Evolutionary conservation across 805 yeast species (phyloP).

Genomic region (Torulaspora quercuum): DNA sequence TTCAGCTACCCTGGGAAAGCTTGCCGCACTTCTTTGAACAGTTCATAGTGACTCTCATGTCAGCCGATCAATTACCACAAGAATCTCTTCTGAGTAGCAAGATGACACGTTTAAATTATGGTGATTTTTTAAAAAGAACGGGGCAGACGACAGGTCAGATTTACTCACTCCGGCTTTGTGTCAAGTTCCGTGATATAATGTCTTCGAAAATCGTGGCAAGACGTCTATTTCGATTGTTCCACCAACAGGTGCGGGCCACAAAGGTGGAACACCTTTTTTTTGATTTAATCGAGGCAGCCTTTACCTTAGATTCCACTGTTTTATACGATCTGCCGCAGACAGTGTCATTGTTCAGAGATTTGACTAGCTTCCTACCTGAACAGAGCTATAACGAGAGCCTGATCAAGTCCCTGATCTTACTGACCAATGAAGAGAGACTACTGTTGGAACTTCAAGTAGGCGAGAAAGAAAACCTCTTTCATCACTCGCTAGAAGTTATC

Average conservation of each 20-base stretch:
- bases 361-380: slow-evolving; percentile 6
- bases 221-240: not conserved
- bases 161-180: slow-evolving; percentile 12
- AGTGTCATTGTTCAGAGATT: slow-evolving; percentile 2
- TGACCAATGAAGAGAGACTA: slow-evolving; percentile 21
- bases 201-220: slow-evolving; percentile 2
- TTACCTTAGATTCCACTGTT: not conserved
- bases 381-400: slow-evolving; percentile 7
- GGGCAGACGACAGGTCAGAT: slow-evolving; percentile 12
- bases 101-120: slow-evolving; percentile 21
- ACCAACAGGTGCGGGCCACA: not conserved
- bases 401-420: slow-evolving; percentile 25
- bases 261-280: not conserved
- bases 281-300: not conserved
- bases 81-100: slow-evolving; percentile 9
- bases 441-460: not conserved
- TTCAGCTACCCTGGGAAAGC: slow-evolving; percentile 8
- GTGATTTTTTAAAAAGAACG: slow-evolving; percentile 22
- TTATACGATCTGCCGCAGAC: slow-evolving; percentile 1
- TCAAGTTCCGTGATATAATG: slow-evolving; percentile 12
- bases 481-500: slow-evolving; percentile 7
- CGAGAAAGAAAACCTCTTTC: slow-evolving; percentile 5
- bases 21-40: slow-evolving; percentile 10
- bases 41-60: slow-evolving; percentile 5
- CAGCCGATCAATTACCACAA: slow-evolving; percentile 7